Base-by-base conservation (phyloP, 2,329 filamentous ascomycete species). In the Penicillium hordei region DNA sequence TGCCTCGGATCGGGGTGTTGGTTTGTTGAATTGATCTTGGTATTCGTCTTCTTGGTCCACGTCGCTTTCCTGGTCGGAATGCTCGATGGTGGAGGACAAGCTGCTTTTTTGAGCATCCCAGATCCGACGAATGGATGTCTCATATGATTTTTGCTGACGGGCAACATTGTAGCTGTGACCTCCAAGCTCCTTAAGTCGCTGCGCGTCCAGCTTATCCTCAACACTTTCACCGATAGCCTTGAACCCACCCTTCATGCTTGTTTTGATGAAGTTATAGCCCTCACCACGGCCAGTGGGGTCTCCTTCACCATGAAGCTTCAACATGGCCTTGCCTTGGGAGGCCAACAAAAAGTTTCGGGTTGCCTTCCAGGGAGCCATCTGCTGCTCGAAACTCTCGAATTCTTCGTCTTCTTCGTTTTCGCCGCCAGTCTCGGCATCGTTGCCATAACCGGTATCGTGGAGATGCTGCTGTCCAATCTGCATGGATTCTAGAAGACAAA, bases 111-210 rank as follows among this genome's bases (percentile, higher is more conserved):
- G 93, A 64, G 89, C 87, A 60, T 91, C 88, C 94, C 94, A 99
- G 60, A 97, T 97, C 60, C 90, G 87, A 55, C 88, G 86, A 65
- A 99, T 97, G 23, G 91, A 91, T 52, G 93, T 88, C 65, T 95
- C 91, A 72, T 99, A 99, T 67, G 91, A 89, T 61, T 86, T 88
- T 70, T 97, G 91, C 73, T 99, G 94, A 65, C 90, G 88, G 70
- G 93, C 94, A 60, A 99, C 94, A 63, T 99, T 99, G 79, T 99
- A 99, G 66, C 91, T 93, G 76, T 99, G 94, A 0, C 94, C 94
- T 55, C 92, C 92, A 63, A 83, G 79, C 56, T 87, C 84, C 63
- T 86, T 86, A 57, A 82, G 76, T 61, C 80, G 79, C 68, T 94
- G 93, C 17, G 90, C 90, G 70, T 93, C 90, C 62, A 94, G 86